Evolutionary conservation across 257 asterid genomes (phyloP).

Genomic region (Datura wrightii): DNA sequence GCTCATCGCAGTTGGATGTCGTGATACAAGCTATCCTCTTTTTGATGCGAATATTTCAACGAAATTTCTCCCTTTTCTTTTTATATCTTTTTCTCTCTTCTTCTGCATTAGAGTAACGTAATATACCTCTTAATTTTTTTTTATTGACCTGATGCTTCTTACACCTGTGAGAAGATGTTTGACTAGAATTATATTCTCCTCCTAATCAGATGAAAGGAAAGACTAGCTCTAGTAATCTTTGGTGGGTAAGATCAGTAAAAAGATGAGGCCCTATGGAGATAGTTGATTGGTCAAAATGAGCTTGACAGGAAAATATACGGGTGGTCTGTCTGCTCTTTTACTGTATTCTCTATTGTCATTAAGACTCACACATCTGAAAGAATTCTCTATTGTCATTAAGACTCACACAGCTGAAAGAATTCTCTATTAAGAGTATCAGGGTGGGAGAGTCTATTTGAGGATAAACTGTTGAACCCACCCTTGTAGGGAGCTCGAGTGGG

Average conservation of each 20-base stretch:
- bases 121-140: background rate
- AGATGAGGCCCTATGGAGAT: slow-evolving; percentile 2
- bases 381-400: slow-evolving; percentile 19
- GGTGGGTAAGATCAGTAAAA: background rate
- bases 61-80: background rate
- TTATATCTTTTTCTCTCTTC: slow-evolving; percentile 4
- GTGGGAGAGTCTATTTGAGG: background rate
- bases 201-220: slow-evolving; percentile 14
- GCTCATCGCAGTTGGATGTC: background rate
- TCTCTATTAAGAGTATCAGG: background rate
- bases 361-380: background rate
- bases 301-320: background rate
- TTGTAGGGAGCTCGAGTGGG: slow-evolving; percentile 1
- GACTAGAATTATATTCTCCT: slow-evolving; percentile 21
- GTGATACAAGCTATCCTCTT: background rate
- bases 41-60: background rate
- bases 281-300: slow-evolving; percentile 9
- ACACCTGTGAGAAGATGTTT: background rate
- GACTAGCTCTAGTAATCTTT: background rate
- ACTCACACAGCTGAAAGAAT: background rate
- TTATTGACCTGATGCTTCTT: slow-evolving; percentile 7
- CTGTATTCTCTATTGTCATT: slow-evolving; percentile 14
- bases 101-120: background rate
- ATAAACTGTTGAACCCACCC: slow-evolving; percentile 1
- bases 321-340: background rate